Percentiles rank a stretch among this genome's conserved stretches.
Conservation (phyloP, 257 asterid genomes). For the Forsythia viridissima region DNA sequence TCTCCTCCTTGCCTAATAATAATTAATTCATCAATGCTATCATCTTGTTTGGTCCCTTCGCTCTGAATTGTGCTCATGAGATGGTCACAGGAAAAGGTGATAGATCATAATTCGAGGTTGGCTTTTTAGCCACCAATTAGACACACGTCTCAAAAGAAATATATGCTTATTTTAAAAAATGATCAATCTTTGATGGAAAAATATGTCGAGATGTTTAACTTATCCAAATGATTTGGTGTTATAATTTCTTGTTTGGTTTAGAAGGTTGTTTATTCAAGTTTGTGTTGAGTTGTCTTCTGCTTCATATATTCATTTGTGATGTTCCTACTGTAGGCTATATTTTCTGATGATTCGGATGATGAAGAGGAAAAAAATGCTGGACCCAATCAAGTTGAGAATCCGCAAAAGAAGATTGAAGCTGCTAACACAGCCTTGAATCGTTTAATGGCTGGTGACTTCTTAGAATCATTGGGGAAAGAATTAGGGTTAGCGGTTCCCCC, state of each 20-base stretch:
- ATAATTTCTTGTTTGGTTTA: neutral
- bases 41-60: neutral
- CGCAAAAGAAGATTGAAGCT: constrained; percentile 65
- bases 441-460: constrained; percentile 93
- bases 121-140: neutral
- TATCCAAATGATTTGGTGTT: neutral
- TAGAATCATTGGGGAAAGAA: constrained; percentile 92
- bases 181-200: neutral
- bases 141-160: neutral
- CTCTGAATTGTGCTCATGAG: neutral
- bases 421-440: constrained; percentile 80
- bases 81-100: neutral
- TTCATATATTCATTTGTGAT: neutral
- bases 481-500: constrained; percentile 83
- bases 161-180: neutral
- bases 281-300: neutral
- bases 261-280: neutral
- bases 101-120: neutral
- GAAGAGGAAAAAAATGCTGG: constrained; percentile 47
- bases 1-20: neutral
- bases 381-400: constrained; percentile 48
- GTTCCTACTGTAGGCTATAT: constrained; percentile 68
- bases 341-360: constrained; percentile 86
- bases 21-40: neutral
- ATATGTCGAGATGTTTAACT: neutral